Evolutionary conservation across 2,329 filamentous ascomycete genomes (phyloP), one percentile per base, ranked within the genome.

Genomic region (Aspergillus spinulosporus): DNA sequence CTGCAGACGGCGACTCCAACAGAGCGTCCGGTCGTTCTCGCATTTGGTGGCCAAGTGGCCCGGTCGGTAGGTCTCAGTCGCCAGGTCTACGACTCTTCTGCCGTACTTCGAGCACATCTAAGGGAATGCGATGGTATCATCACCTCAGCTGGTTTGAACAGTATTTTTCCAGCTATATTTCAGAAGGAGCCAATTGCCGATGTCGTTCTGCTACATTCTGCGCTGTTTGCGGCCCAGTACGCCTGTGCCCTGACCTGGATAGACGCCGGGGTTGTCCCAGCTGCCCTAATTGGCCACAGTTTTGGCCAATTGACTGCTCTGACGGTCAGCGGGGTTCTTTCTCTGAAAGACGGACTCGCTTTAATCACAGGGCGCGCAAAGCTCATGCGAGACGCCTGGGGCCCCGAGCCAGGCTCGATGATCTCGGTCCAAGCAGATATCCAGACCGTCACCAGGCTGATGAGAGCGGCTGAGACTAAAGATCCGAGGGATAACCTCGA

Each of bases 271-370:
- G 36, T 77, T 1, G 45, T 69, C 15, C 59, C 71, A 3, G 62
- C 57, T 5, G 62, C 68, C 0, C 12, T 78, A 2, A 53, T 78
- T 2, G 75, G 75, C 0, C 74, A 76, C 53, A 72, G 69, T 53
- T 69, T 76, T 54, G 74, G 74, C 3, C 66, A 77, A 49, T 58
- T 76, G 1, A 72, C 69, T 0, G 73, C 71, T 0, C 60, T 76
- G 0, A 68, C 67, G 31, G 62, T 75, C 0, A 64, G 72, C 0
- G 67, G 68, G 1, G 59, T 62, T 0, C 42, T 76, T 2, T 66
- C 63, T 0, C 61, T 76, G 0, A 7, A 58, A 12, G 73, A 76
- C 43, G 58, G 65, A 0, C 12, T 75, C 2, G 65, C 56, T 6
- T 8, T 66, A 45, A 59, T 77, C 28, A 39, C 62, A 0, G 62